Evolutionary conservation across 768 basidiomycete genomes (phyloP), one percentile per base, ranked within the genome.

Genomic region (Nidularia pulvinata): DNA sequence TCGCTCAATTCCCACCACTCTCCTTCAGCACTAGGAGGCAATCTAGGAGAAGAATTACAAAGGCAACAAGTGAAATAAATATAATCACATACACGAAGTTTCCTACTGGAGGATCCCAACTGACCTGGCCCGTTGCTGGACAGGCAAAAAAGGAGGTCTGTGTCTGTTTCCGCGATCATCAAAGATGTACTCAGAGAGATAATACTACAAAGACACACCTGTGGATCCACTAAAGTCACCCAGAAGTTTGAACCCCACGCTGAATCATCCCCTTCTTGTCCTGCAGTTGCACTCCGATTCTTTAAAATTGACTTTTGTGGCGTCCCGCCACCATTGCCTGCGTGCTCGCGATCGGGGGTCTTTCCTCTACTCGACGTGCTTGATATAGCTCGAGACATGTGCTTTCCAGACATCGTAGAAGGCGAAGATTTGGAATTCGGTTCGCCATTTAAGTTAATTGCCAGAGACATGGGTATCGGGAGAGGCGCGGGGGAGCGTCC

Each of bases 1-100:
- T 98, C 95, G 45, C 77, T 77, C 55, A 97, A 80, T 69, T 97
- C 95, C 95, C 95, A 98, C 94, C 95, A 97, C 66, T 96, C 93
- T 42, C 95, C 94, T 44, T 91, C 85, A 4, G 82, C 78, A 59
- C 78, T 89, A 5, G 92, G 89, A 46, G 95, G 95, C 45, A 95
- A 75, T 48, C 92, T 93, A 60, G 5, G 64, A 32, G 42, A 51
- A 49, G 44, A 58, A 64, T 57, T 55, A 13, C 25, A 53, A 60
- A 57, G 59, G 57, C 35, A 5, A 25, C 4, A 11, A 3, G 6
- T 10, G 55, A 63, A 60, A 54, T 42, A 48, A 33, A 33, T 47
- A 45, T 44, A 14, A 46, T 42, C 35, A 74, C 85, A 68, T 71
- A 93, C 89, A 96, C 86, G 68, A 94, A 94, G 52, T 89, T 87